Evolutionary conservation across 179 eudicot genomes (phyloP).

Genomic region (Pouteria campechiana): DNA sequence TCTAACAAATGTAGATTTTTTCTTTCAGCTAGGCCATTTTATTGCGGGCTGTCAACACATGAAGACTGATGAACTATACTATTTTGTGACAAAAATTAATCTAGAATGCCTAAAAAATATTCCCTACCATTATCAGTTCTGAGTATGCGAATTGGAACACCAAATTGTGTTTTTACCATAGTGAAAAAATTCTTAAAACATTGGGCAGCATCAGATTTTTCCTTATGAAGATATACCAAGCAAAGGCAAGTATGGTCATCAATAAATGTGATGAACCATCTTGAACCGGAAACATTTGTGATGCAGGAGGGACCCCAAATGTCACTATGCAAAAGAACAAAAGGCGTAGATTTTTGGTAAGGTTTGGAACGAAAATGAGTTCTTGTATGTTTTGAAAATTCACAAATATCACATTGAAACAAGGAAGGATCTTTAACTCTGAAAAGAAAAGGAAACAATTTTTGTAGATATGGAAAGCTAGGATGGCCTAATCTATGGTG

Average conservation of each 20-base stretch:
- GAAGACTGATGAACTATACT: neutral
- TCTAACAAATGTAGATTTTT: neutral
- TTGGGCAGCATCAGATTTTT: neutral
- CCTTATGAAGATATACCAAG: conserved; percentile 2
- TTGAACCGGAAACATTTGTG: neutral
- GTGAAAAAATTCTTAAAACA: neutral
- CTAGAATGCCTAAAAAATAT: neutral
- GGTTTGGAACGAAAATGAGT: neutral
- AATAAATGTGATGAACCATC: conserved; percentile 4
- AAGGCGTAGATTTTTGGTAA: neutral
- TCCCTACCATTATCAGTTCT: neutral
- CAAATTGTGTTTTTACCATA: neutral
- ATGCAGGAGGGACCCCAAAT: conserved; percentile 3
- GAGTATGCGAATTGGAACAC: neutral
- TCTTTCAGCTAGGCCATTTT: conserved; percentile 2
- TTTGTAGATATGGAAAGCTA: neutral
- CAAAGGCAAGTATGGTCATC: conserved; percentile 1
- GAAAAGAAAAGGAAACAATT: neutral
- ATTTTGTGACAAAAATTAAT: neutral
- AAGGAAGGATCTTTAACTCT: too few species aligned
- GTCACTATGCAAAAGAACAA: neutral
- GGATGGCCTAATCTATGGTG: conserved; percentile 10
- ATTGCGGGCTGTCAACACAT: neutral
- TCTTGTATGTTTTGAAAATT: neutral
- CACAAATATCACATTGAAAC: conserved; percentile 8